Conservation (phyloP, 176 grass and related monocot species). For the Luzula sylvatica region DNA sequence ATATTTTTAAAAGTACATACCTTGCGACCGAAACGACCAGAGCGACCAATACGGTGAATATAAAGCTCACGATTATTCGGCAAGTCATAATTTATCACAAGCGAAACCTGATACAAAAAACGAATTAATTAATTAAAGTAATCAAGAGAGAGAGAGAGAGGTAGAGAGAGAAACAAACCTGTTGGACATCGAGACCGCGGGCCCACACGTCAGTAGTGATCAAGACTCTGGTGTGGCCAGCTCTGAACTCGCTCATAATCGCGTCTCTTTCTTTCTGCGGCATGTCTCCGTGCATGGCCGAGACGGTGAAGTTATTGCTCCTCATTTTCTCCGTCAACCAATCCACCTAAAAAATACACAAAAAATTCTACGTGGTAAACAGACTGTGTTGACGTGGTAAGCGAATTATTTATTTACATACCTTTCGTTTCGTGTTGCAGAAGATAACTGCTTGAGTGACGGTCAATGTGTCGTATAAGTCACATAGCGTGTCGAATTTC, state of each 20-base stretch:
- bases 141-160: too few species aligned
- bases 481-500: conserved; percentile 96
- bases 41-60: conserved; percentile 94
- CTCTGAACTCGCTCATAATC: conserved; percentile 80
- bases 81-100: conserved; percentile 97
- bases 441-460: conserved; percentile 98
- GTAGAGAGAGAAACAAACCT: conserved; percentile 32
- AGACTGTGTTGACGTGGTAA: background rate
- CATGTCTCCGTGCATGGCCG: conserved; percentile 95
- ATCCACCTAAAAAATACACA: conserved; percentile 54
- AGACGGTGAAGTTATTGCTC: conserved; percentile 91
- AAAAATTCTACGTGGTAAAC: conserved; percentile 4
- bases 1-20: too few species aligned
- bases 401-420: conserved; percentile 8
- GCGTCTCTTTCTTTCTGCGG: conserved; percentile 91
- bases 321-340: conserved; percentile 96
- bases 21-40: conserved; percentile 95
- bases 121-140: too few species aligned
- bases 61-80: conserved; percentile 97
- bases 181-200: conserved; percentile 81
- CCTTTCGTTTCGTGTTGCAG: conserved; percentile 96
- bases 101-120: conserved; percentile 51
- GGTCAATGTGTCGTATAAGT: conserved; percentile 93
- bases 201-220: conserved; percentile 96
- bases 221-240: conserved; percentile 58